Percentiles rank a stretch among this genome's conserved stretches.
These are phyloP conservation scores for Boletellus emodensis DNA, from an alignment of 768 basidiomycete species.

Conservation along the genomic window DNA sequence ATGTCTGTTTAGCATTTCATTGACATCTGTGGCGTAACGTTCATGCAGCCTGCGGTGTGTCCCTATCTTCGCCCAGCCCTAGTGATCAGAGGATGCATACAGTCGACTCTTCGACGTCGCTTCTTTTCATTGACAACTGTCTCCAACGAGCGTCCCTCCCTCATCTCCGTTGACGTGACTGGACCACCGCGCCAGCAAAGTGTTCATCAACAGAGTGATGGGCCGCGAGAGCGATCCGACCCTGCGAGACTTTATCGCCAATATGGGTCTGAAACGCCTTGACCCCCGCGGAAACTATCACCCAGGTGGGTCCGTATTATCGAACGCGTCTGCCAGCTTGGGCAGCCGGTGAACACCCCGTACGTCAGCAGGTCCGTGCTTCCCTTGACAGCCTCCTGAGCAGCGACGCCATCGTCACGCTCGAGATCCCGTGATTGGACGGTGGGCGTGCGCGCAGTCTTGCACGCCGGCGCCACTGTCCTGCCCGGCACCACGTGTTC, in stretches of 20 bases:
- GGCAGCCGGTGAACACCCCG: not conserved
- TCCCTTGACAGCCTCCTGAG: too few species aligned
- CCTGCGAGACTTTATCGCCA: not conserved
- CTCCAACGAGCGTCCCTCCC: constrained; percentile 3
- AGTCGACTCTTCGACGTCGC: constrained; percentile 8
- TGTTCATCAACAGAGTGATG: not conserved
- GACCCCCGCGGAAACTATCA: not conserved
- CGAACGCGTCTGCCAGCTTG: not conserved
- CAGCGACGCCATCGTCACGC: not conserved
- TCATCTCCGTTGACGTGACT: constrained; percentile 23
- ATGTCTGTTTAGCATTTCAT: not conserved
- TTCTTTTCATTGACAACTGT: constrained; percentile 15
- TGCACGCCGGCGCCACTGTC: constrained; percentile 18
- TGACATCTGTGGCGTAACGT: constrained; percentile 17
- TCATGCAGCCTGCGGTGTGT: not conserved
- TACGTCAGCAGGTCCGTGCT: not conserved
- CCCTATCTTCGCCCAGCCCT: constrained; percentile 3
- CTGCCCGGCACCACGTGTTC: constrained; percentile 23
- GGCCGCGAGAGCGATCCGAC: not conserved
- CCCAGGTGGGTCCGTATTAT: not conserved
- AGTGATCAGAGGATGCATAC: constrained; percentile 11
- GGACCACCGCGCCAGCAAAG: not conserved
- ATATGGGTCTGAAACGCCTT: not conserved
- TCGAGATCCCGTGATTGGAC: not conserved
- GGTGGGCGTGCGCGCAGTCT: not conserved